Percentiles rank a stretch among this genome's conserved stretches.
Conservation (phyloP, 345 rosid species). For the Lumnitzera racemosa region DNA sequence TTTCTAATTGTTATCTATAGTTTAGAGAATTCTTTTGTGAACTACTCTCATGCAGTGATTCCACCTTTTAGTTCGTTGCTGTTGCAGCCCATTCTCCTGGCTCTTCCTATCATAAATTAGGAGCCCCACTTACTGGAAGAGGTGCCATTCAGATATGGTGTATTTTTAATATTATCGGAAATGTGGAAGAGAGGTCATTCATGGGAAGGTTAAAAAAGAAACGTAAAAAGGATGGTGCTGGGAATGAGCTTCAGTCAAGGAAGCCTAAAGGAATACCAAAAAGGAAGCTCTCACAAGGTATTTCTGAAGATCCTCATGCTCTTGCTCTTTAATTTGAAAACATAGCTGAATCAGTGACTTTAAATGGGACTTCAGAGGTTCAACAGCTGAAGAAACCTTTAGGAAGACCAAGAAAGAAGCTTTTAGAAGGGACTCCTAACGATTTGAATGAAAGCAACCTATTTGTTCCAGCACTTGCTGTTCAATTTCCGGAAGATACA, state of each 20-base stretch:
- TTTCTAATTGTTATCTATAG: too few species aligned
- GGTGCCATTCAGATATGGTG: constrained; percentile 91
- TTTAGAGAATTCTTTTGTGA: not conserved
- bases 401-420: constrained; percentile 38
- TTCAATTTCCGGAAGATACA: constrained; percentile 44
- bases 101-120: constrained; percentile 68
- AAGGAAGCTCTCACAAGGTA: constrained; percentile 14
- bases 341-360: not conserved
- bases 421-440: constrained; percentile 17
- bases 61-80: constrained; percentile 61
- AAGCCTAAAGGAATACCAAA: constrained; percentile 29
- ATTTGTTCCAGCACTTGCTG: constrained; percentile 30
- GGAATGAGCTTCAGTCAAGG: constrained; percentile 12
- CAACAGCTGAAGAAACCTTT: constrained; percentile 30
- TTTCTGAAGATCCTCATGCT: not conserved
- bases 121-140: constrained; percentile 62
- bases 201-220: constrained; percentile 4
- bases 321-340: not conserved
- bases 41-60: constrained; percentile 3
- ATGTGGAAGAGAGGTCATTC: constrained; percentile 20
- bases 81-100: constrained; percentile 88
- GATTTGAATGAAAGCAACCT: constrained; percentile 15
- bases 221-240: constrained; percentile 10
- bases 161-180: constrained; percentile 32
- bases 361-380: not conserved